Base-by-base conservation (phyloP, 2,329 filamentous ascomycete species). In the Penicillium capsulatum region DNA sequence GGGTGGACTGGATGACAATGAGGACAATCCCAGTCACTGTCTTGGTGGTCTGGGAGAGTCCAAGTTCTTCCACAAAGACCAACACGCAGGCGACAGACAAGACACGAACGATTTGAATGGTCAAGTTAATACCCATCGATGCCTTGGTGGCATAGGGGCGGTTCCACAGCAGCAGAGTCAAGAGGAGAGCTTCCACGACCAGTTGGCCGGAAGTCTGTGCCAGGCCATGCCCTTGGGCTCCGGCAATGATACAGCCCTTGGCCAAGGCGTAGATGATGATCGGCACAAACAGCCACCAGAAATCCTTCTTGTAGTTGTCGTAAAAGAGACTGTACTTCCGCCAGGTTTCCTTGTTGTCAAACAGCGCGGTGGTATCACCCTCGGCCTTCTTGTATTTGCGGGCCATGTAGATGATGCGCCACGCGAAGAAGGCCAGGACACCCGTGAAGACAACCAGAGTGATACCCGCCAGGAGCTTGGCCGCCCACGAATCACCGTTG, bases 251-350 rank as follows among this genome's bases (percentile, higher is more conserved):
- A 45, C 81, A 84, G 38, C 91, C 90, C 70, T 92, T 92, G 60
- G 81, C 83, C 59, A 96, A 89, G 73, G 90, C 85, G 73, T 97
- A 97, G 48, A 89, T 45, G 58, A 97, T 95, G 45, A 78, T 74
- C 0, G 92, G 92, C 10, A 97, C 76, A 61, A 98, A 97, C 16
- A 96, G 69, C 91, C 91, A 97, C 92, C 92, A 98, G 72, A 91
- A 95, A 54, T 83, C 80, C 66, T 86, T 88, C 71, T 88, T 89
- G 75, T 95, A 97, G 54, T 83, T 84, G 58, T 97, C 92, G 72
- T 98, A 98, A 70, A 98, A 97, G 47, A 96, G 75, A 57, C 86
- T 92, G 75, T 98, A 98, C 71, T 92, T 94, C 63, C 87, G 76
- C 90, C 92, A 96, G 28, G 84, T 82, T 42, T 84, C 79, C 72